A percentile compares a stretch with the other conserved stretches of the same genome.
Evolutionary conservation across 73 alveolate species (phyloP).

Genomic region (Tetrahymena borealis): DNA sequence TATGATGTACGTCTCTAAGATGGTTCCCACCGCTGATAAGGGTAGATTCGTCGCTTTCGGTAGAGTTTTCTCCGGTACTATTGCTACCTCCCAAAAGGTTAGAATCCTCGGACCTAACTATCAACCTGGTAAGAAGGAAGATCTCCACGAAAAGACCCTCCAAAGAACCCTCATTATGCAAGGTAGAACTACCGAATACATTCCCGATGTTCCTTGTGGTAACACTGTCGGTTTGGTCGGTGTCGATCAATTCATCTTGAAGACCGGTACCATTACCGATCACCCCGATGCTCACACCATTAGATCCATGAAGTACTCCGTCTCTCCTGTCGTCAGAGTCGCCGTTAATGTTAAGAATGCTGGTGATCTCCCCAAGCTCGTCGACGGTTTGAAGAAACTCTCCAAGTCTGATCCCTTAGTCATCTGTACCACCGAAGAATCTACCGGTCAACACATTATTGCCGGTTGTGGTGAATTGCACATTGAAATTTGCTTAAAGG

Average conservation of each 20-base stretch:
- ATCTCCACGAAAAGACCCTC: constrained; percentile 83
- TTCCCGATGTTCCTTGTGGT: constrained; percentile 97
- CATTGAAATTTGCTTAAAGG: constrained; percentile 94
- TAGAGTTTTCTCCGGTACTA: constrained; percentile 98
- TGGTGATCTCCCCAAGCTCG: constrained; percentile 96
- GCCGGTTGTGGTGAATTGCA: constrained; percentile 99
- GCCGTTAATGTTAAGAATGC: constrained; percentile 97
- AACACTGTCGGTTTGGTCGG: constrained; percentile 97
- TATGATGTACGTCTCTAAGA: constrained; percentile 97
- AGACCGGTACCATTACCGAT: constrained; percentile 97
- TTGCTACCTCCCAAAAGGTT: constrained; percentile 95
- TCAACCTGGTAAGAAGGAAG: constrained; percentile 96
- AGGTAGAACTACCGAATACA: constrained; percentile 87
- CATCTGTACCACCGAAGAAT: constrained; percentile 86
- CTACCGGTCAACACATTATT: constrained; percentile 92
- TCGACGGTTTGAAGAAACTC: constrained; percentile 95
- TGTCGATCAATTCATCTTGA: constrained; percentile 87
- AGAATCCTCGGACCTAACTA: constrained; percentile 99
- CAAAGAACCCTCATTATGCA: constrained; percentile 95
- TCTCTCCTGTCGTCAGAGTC: constrained; percentile 98
- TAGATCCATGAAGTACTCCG: constrained; percentile 97
- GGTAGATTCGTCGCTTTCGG: constrained; percentile 99
- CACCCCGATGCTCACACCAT: constrained; percentile 90
- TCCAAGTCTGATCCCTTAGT: constrained; percentile 96
- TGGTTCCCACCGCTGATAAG: constrained; percentile 97